Conservation (phyloP, 257 asterid genomes). For the Solanum commersonii region DNA sequence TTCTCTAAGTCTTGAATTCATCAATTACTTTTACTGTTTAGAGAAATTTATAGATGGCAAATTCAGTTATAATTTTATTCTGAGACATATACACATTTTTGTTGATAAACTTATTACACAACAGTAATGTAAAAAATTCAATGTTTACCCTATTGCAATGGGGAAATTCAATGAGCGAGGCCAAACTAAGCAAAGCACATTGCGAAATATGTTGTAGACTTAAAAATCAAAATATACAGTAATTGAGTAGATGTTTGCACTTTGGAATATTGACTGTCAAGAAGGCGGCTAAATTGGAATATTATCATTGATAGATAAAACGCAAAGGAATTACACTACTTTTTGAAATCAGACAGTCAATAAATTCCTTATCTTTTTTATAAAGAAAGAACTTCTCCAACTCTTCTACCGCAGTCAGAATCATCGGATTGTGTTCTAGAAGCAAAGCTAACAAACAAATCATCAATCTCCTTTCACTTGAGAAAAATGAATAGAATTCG, state of each 20-base stretch:
- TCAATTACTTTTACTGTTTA: background rate
- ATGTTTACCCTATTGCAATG: background rate
- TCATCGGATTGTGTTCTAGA: background rate
- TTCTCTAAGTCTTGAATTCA: background rate
- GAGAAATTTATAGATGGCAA: background rate
- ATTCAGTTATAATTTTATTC: background rate
- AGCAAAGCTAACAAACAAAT: background rate
- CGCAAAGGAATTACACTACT: too few species aligned
- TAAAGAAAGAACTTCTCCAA: background rate
- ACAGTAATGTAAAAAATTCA: background rate
- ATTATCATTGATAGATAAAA: too few species aligned
- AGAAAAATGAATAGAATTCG: background rate
- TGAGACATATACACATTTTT: background rate
- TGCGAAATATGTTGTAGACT: background rate
- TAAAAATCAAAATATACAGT: background rate
- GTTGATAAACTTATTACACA: background rate
- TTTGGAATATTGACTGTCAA: background rate
- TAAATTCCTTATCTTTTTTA: too few species aligned
- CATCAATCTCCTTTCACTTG: background rate
- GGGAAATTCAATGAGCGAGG: background rate
- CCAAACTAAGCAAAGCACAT: background rate
- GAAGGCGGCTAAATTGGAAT: background rate
- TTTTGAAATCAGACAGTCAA: too few species aligned
- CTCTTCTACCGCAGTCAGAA: background rate
- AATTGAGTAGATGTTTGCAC: background rate